These are phyloP conservation scores for Geotrichum cucujoidarum DNA, from an alignment of 1,139 yeast genomes.

Conservation along the genomic window DNA sequence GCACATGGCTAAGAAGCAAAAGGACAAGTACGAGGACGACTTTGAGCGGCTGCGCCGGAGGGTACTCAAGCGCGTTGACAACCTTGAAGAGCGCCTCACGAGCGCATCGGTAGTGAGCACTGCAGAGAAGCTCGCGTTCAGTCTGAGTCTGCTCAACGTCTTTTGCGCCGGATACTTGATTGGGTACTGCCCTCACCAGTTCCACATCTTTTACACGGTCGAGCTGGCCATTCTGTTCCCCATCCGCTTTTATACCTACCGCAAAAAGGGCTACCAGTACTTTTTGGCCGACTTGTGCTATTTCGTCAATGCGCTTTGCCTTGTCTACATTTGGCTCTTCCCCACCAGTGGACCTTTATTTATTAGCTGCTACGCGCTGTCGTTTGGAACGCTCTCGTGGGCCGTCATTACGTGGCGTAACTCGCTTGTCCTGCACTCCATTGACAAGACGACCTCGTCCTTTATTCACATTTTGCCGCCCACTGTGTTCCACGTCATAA, in stretches of 20 bases:
- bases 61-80: conserved; percentile 42
- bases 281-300: conserved; percentile 92
- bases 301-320: conserved; percentile 69
- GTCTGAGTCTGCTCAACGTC: conserved; percentile 62
- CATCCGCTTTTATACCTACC: conserved; percentile 75
- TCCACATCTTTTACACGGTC: conserved; percentile 70
- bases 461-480: conserved; percentile 93
- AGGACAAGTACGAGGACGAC: conserved; percentile 29
- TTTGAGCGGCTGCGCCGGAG: conserved; percentile 32
- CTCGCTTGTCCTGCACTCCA: conserved; percentile 82
- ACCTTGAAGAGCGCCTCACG: conserved; percentile 54
- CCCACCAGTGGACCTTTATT: conserved; percentile 70
- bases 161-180: conserved; percentile 71
- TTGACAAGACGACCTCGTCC: conserved; percentile 87
- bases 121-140: conserved; percentile 79
- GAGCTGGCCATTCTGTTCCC: conserved; percentile 69
- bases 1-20: background rate
- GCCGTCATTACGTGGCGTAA: conserved; percentile 97
- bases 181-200: conserved; percentile 70
- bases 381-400: conserved; percentile 85
- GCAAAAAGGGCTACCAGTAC: conserved; percentile 76
- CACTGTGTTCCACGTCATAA: conserved; percentile 77
- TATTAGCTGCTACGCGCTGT: conserved; percentile 76
- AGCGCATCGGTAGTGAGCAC: conserved; percentile 40
- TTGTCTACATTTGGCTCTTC: conserved; percentile 74